Evolutionary conservation across 306 rosid species (phyloP), one percentile per base, ranked within the genome.

Genomic region (Casuarina cunninghamiana): DNA sequence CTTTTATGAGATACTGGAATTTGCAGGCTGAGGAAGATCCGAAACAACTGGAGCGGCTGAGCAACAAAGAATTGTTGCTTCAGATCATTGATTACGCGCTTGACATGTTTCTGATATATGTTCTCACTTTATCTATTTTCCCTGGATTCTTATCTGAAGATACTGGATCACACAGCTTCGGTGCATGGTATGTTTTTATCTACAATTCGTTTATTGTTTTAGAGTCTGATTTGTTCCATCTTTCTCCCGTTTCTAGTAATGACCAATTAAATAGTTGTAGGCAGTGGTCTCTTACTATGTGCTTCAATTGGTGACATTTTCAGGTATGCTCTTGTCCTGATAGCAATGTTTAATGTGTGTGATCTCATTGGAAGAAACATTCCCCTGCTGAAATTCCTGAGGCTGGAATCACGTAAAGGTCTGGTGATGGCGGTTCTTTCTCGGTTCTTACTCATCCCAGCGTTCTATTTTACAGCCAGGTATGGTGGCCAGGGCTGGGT

Each of bases 111-210:
- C 85, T 91, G 35, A 79, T 85, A 42, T 92, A 87, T 69, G 76
- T 37, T 0, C 85, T 95, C 39, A 89, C 97, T 50, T 62, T 95
- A 42, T 89, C 97, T 53, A 92, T 91, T 67, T 94, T 90, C 82
- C 97, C 97, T 21, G 98, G 98, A 76, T 94, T 94, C 90, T 78
- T 92, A 80, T 90, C 93, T 43, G 98, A 94, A 81, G 98, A 94
- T 74, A 94, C 97, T 4, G 97, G 97, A 74, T 57, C 82, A 46
- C 97, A 94, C 81, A 81, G 92, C 74, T 78, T 92, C 76, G 97
- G 98, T 32, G 39, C 87, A 11, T 94, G 98, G 98, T 92, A 86
- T 57, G 87, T 65, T 41, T 37, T 15, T 8, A 46, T 68, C 41
- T 38, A 57, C 54, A 39, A 41, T 10, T 41, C 11, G 19, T 26